Base-by-base conservation (phyloP, 1,284 basidiomycete species). In the Flammula alnicola region DNA sequence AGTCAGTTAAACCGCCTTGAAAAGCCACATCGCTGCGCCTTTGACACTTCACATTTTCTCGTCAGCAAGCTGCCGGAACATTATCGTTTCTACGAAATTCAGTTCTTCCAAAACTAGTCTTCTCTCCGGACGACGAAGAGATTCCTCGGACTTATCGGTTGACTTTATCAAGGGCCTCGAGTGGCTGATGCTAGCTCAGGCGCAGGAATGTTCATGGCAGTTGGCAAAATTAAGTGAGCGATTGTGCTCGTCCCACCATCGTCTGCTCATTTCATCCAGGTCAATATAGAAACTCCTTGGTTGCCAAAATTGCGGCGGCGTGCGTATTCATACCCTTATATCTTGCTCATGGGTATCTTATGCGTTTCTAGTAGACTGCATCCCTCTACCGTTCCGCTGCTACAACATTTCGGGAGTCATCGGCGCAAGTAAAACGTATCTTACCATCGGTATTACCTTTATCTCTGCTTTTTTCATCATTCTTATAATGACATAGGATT, bases 201-300 rank as follows among this genome's bases (percentile, higher is more conserved):
- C 95, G 0, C 95, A 98, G 63, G 96, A 99, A 73, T 97, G 94
- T 63, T 92, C 88, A 46, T 98, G 96, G 95, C 95, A 97, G 65
- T 84, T 90, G 59, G 95, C 94, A 5, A 88, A 91, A 55, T 72
- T 93, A 54, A 90, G 93, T 92, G 63, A 63, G 70, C 25, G 19
- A 10, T 22, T 33, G 26, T 17, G 16, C 8, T n/a, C 1, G 3
- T 5, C n/a, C 22, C 17, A 14, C 25, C 27, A 23, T 26, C 7
- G 23, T 38, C 38, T 43, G 32, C 52, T 43, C 42, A 42, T 41
- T 33, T 31, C 43, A 38, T 46, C 19, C 47, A 93, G 88, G 85
- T 65, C 74, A 85, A 54, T 77, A 87, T 71, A 95, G 93, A 72
- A 95, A 96, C 60, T 86, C 81, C 0, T 76, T 95, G 2, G 83